Conservation (phyloP, 1,284 basidiomycete species). For the Microbotryomycetes sp. region DNA sequence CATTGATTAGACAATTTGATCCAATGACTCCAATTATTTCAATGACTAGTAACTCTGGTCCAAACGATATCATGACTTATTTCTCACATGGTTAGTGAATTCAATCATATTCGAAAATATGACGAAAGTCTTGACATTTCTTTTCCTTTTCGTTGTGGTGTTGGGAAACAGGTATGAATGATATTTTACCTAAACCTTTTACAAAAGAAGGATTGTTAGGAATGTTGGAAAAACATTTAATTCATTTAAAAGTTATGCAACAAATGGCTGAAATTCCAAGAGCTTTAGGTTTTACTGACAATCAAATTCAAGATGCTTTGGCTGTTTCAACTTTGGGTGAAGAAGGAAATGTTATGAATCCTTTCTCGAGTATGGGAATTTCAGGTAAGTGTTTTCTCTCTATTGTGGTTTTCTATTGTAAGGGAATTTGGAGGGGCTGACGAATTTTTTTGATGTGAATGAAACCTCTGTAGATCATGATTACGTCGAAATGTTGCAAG, state of each 20-base stretch:
- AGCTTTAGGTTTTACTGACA: slow-evolving; percentile 57
- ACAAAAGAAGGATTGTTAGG: slow-evolving; percentile 82
- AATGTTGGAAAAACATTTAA: slow-evolving; percentile 94
- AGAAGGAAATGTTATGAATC: slow-evolving; percentile 24
- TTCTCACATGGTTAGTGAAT: slow-evolving; percentile 59
- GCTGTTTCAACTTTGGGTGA: slow-evolving; percentile 23
- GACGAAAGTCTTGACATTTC: slow-evolving; percentile 47
- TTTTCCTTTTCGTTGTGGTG: not conserved
- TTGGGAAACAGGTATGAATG: slow-evolving; percentile 70
- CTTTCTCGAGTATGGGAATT: slow-evolving; percentile 32
- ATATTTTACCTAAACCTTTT: slow-evolving; percentile 94
- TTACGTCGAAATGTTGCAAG: slow-evolving; percentile 31
- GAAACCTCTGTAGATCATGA: slow-evolving; percentile 21
- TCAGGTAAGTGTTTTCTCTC: slow-evolving; percentile 1
- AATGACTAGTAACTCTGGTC: slow-evolving; percentile 91
- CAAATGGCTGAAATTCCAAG: slow-evolving; percentile 66
- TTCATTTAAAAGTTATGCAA: slow-evolving; percentile 85
- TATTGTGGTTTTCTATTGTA: too few species aligned
- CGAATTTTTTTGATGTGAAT: too few species aligned
- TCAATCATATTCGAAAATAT: slow-evolving; percentile 80
- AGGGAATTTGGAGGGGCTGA: too few species aligned
- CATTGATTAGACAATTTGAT: slow-evolving; percentile 88
- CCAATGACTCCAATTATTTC: slow-evolving; percentile 91
- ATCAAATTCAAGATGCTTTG: slow-evolving; percentile 34
- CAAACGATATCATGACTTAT: slow-evolving; percentile 86